A percentile compares a stretch with the other conserved stretches of the same genome.
Evolutionary conservation across 2,329 filamentous ascomycete genomes (phyloP).

Genomic region (Aureobasidium sp.): DNA sequence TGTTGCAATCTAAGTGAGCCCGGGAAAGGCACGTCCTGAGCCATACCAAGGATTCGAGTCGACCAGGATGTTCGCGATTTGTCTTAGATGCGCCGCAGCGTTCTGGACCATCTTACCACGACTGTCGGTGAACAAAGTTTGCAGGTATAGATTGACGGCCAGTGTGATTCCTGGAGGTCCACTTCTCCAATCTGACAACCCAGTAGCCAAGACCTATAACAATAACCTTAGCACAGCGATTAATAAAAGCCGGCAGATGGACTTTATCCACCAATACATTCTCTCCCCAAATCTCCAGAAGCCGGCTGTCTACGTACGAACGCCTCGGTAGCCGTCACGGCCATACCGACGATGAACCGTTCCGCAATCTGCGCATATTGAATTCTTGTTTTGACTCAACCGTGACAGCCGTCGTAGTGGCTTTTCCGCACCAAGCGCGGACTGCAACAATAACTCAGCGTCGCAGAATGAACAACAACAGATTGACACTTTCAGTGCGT

Average conservation of each 20-base stretch:
- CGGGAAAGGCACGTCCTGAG: not conserved
- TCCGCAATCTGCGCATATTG: conserved; percentile 5
- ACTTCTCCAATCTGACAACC: not conserved
- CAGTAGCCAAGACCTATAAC: not conserved
- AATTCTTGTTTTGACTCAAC: not conserved
- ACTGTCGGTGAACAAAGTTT: not conserved
- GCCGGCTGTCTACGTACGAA: not conserved
- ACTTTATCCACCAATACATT: too few relatives aligned
- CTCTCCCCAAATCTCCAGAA: not conserved
- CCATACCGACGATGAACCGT: not conserved
- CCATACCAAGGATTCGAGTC: not conserved
- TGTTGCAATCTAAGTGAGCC: not conserved
- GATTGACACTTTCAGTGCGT: not conserved
- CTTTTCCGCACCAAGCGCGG: not conserved
- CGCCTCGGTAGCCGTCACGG: not conserved
- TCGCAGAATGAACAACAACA: not conserved
- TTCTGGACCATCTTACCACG: not conserved
- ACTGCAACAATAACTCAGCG: not conserved
- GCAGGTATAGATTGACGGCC: not conserved
- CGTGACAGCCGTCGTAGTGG: not conserved
- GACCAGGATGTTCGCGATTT: not conserved
- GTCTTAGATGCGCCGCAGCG: not conserved
- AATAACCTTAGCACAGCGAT: not conserved
- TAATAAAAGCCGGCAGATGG: not conserved
- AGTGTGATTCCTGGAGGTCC: not conserved